phyloP scores from a whole-genome alignment of 1,284 basidiomycete genomes.

The Pterulicium gracile region DNA sequence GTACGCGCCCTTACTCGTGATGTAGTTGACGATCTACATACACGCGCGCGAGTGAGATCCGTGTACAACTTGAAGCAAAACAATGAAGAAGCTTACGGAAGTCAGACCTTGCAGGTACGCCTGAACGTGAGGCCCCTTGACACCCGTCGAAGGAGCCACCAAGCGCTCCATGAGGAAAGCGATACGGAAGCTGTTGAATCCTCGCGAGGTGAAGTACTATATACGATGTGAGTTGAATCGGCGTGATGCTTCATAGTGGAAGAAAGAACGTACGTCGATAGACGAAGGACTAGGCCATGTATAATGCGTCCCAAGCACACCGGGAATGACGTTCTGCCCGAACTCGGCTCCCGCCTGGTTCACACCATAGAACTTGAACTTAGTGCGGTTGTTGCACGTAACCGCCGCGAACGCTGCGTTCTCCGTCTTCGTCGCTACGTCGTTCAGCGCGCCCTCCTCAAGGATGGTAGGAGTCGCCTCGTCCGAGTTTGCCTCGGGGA shows the following conservation, averaged over 20 bases:
- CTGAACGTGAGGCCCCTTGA: conserved; percentile 40
- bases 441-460: background rate
- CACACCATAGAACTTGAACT: conserved; percentile 52
- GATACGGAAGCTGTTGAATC: conserved; percentile 56
- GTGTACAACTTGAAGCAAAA: no score
- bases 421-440: background rate
- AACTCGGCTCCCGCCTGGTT: conserved; percentile 54
- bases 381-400: background rate
- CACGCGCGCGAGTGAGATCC: background rate
- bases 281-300: conserved; percentile 36
- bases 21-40: conserved; percentile 40
- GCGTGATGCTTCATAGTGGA: background rate
- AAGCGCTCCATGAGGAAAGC: conserved; percentile 51
- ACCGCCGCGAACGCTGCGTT: background rate
- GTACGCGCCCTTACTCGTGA: conserved; percentile 48
- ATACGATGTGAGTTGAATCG: conserved; percentile 10
- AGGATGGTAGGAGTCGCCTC: no score
- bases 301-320: conserved; percentile 35
- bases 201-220: conserved; percentile 40
- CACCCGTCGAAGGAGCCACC: conserved; percentile 35
- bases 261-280: conserved; percentile 25
- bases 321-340: conserved; percentile 34
- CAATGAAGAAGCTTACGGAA: conserved; percentile 21
- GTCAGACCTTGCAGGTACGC: conserved; percentile 42
- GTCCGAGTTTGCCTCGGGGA: background rate